Conservation (phyloP, 352 stramenopile species). For the Pythium phragmitis region DNA sequence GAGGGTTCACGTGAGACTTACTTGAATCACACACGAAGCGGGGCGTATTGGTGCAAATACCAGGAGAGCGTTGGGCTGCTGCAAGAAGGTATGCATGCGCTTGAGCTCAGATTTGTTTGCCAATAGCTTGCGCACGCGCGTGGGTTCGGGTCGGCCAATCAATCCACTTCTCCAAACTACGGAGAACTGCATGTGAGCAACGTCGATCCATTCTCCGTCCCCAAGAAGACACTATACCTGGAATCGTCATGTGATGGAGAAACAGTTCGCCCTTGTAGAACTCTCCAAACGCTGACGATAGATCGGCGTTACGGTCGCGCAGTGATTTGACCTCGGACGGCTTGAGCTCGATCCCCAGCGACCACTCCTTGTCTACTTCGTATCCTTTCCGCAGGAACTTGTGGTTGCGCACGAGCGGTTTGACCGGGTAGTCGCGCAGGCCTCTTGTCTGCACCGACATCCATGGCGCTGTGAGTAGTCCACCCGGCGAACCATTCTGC, state of each 20-base stretch:
- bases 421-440: slow-evolving; percentile 59
- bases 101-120: slow-evolving; percentile 76
- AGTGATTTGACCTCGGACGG: slow-evolving; percentile 81
- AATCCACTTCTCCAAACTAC: slow-evolving; percentile 67
- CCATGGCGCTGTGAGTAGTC: neutral
- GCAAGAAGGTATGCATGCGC: slow-evolving; percentile 67
- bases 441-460: slow-evolving; percentile 19
- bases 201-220: too few species aligned
- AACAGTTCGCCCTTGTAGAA: slow-evolving; percentile 78
- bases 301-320: slow-evolving; percentile 57
- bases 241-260: slow-evolving; percentile 77
- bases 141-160: slow-evolving; percentile 69
- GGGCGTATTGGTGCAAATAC: slow-evolving; percentile 30
- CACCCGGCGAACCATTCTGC: neutral
- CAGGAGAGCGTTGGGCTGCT: slow-evolving; percentile 63
- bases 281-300: slow-evolving; percentile 72
- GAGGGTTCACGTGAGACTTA: neutral
- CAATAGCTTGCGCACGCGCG: slow-evolving; percentile 70
- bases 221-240: slow-evolving; percentile 27
- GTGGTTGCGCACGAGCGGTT: slow-evolving; percentile 65
- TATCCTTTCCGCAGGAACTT: slow-evolving; percentile 50
- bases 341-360: slow-evolving; percentile 64
- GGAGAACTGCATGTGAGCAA: neutral
- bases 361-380: slow-evolving; percentile 76
- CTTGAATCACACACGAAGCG: neutral